phyloP scores from a whole-genome alignment of 2,329 filamentous ascomycete genomes.

The Domatiomyces globalis region DNA sequence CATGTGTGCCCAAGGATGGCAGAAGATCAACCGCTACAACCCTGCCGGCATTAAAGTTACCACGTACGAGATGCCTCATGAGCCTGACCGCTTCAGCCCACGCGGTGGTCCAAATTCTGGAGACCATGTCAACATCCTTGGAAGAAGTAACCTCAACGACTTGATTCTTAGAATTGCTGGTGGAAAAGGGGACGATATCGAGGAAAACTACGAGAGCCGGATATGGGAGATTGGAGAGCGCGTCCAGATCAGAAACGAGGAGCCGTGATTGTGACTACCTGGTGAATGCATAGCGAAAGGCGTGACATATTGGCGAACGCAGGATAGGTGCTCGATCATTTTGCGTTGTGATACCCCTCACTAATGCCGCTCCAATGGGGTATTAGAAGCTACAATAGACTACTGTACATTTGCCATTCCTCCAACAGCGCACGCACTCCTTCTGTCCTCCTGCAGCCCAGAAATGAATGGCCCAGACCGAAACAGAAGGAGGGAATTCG shows the following conservation, averaged over 20 bases:
- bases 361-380: too few species aligned
- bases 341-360: not conserved
- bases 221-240: constrained; percentile 71
- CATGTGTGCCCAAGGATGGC: constrained; percentile 95
- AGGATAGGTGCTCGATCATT: not conserved
- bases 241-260: constrained; percentile 66
- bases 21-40: constrained; percentile 73
- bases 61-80: constrained; percentile 90
- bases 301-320: not conserved
- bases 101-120: constrained; percentile 58
- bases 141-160: constrained; percentile 78
- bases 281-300: not conserved
- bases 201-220: constrained; percentile 63
- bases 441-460: too few species aligned
- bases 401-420: not conserved
- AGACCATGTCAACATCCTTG: constrained; percentile 93
- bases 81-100: constrained; percentile 82
- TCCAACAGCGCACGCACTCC: too few species aligned
- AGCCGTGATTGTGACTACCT: constrained; percentile 10
- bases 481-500: too few species aligned
- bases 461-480: too few species aligned
- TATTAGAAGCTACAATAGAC: not conserved
- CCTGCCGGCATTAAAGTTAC: constrained; percentile 68
- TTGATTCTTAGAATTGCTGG: constrained; percentile 74
- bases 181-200: constrained; percentile 65